Evolutionary conservation across 2,329 filamentous ascomycete genomes (phyloP).

Genomic region (Harringtonia lauricola): DNA sequence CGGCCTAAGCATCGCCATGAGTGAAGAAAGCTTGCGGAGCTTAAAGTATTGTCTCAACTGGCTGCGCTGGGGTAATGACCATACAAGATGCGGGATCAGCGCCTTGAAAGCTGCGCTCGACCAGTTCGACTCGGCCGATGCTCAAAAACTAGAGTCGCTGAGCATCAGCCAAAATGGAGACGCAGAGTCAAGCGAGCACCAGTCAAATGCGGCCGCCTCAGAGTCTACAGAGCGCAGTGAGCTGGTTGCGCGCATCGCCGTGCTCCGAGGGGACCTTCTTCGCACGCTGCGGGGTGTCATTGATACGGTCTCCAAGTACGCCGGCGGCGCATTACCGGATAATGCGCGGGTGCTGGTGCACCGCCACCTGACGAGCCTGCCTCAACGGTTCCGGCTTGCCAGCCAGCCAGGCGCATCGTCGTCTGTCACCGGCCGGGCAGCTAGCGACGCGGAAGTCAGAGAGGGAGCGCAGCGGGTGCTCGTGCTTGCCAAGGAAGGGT

Average conservation of each 20-base stretch:
- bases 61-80: slow-evolving; percentile 71
- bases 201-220: not conserved
- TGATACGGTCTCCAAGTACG: slow-evolving; percentile 76
- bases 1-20: slow-evolving; percentile 83
- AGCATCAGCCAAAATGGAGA: too few species aligned
- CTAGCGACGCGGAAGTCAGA: slow-evolving; percentile 23
- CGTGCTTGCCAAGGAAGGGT: slow-evolving; percentile 75
- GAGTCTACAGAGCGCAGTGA: slow-evolving; percentile 27
- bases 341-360: slow-evolving; percentile 79
- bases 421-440: slow-evolving; percentile 13
- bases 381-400: slow-evolving; percentile 65
- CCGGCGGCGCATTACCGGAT: slow-evolving; percentile 81
- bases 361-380: slow-evolving; percentile 72
- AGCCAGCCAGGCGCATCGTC: slow-evolving; percentile 26
- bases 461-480: slow-evolving; percentile 67
- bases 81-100: slow-evolving; percentile 64
- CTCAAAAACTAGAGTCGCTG: not conserved
- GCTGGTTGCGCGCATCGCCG: slow-evolving; percentile 53
- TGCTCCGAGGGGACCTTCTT: slow-evolving; percentile 59
- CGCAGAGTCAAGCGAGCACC: not conserved
- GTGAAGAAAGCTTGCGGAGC: slow-evolving; percentile 72
- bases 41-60: slow-evolving; percentile 76
- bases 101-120: slow-evolving; percentile 66
- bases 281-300: slow-evolving; percentile 73
- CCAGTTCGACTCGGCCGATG: slow-evolving; percentile 57